phyloP scores from a whole-genome alignment of 257 asterid genomes.

The Solanum sparsipilum region DNA sequence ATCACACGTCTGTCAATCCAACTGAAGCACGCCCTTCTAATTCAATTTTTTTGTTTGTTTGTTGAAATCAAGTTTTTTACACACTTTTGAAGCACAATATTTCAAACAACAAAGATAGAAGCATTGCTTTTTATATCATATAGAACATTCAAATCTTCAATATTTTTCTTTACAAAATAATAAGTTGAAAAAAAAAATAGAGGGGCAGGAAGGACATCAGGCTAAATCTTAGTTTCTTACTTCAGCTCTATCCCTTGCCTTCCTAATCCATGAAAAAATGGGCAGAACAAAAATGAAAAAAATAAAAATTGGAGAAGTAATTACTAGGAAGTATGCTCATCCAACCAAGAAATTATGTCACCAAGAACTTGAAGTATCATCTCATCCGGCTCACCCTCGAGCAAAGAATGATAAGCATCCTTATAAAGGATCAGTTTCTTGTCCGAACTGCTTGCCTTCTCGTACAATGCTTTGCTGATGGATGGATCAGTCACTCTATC shows the following conservation, averaged over 20 bases:
- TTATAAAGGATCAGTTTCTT: conserved; percentile 47
- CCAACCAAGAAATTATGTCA: conserved; percentile 58
- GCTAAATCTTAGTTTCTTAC: not conserved
- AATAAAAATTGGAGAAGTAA: not conserved
- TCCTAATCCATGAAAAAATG: not conserved
- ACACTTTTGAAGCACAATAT: not conserved
- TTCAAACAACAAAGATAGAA: not conserved
- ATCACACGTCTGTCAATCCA: too few species aligned
- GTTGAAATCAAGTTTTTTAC: not conserved
- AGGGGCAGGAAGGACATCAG: not conserved
- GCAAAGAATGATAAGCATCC: conserved; percentile 37
- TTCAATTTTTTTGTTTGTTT: too few species aligned
- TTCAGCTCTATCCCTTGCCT: not conserved
- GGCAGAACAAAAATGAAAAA: not conserved
- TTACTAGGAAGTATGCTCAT: conserved; percentile 20
- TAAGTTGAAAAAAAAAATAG: not conserved
- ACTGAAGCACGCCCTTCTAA: too few species aligned
- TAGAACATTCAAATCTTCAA: not conserved
- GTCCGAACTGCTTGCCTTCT: conserved; percentile 49
- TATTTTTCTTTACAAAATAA: not conserved
- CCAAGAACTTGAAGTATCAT: conserved; percentile 24
- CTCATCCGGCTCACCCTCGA: conserved; percentile 63
- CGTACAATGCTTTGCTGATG: conserved; percentile 44
- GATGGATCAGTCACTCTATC: conserved; percentile 60
- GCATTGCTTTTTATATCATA: not conserved